Evolutionary conservation across 345 rosid genomes (phyloP), one percentile per base, ranked within the genome.

Genomic region (Brassica rapa): DNA sequence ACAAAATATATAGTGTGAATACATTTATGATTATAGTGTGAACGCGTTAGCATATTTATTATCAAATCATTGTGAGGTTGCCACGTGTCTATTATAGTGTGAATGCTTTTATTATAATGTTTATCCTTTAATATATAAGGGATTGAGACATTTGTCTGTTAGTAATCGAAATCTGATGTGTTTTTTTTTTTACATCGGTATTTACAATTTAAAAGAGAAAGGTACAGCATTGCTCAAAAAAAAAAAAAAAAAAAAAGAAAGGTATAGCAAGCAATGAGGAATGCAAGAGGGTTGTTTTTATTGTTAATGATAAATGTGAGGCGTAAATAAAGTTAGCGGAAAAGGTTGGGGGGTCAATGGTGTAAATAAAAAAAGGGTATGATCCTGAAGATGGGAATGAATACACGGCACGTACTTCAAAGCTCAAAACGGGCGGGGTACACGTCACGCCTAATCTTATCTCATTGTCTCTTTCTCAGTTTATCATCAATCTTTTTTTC

Each of bases 381-480:
- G 35, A 55, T 71, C 24, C 5, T 53, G 65, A 64, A 71, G 66
- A 25, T 66, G 35, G 5, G 69, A 70, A 72, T 43, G 69, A 23
- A 56, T 23, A 72, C 62, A 72, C 73, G 81, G 82, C 82, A 79
- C 82, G 66, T 74, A 74, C 0, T 51, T 74, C 75, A 74, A 79
- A 74, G 75, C 29, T 4, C 60, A 79, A 61, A 49, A 67, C 78
- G 74, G 82, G 70, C 65, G 74, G 77, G 30, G 16, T 46, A 68
- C 55, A 68, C 82, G 77, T 73, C 74, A 74, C 66, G 75, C 71
- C 70, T 51, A 37, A 79, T 68, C 78, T 74, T 74, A 79, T 79
- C 78, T 57, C 60, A 62, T 59, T 43, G 30, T 27, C 24, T 32
- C 62, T 5, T 30, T 8, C 15, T 37, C 66, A 32, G 12, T 33